A percentile compares a stretch with the other conserved stretches of the same genome.
Conservation (phyloP, 768 basidiomycete genomes). For the Suillus tomentosus region DNA sequence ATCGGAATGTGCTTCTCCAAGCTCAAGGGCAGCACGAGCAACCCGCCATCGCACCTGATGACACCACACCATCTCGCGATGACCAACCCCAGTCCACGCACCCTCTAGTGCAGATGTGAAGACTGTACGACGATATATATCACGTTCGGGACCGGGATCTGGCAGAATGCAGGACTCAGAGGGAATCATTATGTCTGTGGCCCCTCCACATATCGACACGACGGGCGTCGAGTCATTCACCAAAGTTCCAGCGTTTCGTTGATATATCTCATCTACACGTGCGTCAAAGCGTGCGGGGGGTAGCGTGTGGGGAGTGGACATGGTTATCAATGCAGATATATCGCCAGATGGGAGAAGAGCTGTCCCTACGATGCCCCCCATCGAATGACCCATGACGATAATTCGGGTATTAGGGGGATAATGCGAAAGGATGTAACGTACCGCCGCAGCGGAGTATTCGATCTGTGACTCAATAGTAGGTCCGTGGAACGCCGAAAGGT, state of each 20-base stretch:
- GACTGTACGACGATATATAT: slow-evolving; percentile 57
- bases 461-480: slow-evolving; percentile 84
- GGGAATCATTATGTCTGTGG: slow-evolving; percentile 88
- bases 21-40: slow-evolving; percentile 76
- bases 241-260: slow-evolving; percentile 43
- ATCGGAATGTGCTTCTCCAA: slow-evolving; percentile 40
- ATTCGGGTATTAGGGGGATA: slow-evolving; percentile 69
- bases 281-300: slow-evolving; percentile 89
- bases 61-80: slow-evolving; percentile 98
- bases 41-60: slow-evolving; percentile 93
- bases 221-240: slow-evolving; percentile 59
- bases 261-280: slow-evolving; percentile 76
- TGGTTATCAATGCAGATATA: slow-evolving; percentile 85
- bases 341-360: slow-evolving; percentile 68
- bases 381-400: slow-evolving; percentile 89
- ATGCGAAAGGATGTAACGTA: slow-evolving; percentile 75
- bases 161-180: slow-evolving; percentile 84
- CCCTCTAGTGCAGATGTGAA: slow-evolving; percentile 89
- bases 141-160: slow-evolving; percentile 13
- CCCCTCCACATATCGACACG: slow-evolving; percentile 88
- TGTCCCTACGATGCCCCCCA: slow-evolving; percentile 93
- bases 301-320: slow-evolving; percentile 90
- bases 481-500: slow-evolving; percentile 93
- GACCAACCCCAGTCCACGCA: slow-evolving; percentile 95
- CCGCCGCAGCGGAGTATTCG: slow-evolving; percentile 66